Evolutionary conservation across 345 rosid genomes (phyloP), one percentile per base, ranked within the genome.

Genomic region (Citrus australasica): DNA sequence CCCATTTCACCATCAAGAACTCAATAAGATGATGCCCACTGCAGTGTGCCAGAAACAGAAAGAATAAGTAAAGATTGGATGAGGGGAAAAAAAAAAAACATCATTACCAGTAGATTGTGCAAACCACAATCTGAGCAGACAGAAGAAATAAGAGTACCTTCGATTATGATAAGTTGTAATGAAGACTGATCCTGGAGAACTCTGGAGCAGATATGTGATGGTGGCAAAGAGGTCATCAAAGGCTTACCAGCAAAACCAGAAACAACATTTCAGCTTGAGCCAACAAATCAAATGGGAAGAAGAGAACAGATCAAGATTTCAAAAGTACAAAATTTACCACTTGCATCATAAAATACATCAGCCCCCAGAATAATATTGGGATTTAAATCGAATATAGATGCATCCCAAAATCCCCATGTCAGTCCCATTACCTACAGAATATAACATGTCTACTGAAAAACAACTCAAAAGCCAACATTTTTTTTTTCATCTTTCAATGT

Each of bases 11-110:
- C 98, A 95, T 91, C 83, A 93, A 81, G 84, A 95, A 92, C 85
- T 91, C 95, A 64, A 95, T 90, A 60, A 95, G 95, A 89, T 92
- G 95, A 85, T 95, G 98, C 59, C 98, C 97, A 51, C 98, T 93
- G 89, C 79, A 86, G 30, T 79, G 38, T 30, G 75, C 55, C 42
- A 51, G 38, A 16, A 33, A 71, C 13, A 5, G 58, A 32, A 53
- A 82, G 59, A 56, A 38, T 27, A 74, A 63, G 73, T 74, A 55
- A 55, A 28, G 22, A 59, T 51, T 11, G 59, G 33, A 59, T 6
- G 58, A 37, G 4, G 42, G 42, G 40, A 4, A 4, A 6, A 33
- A 25, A 25, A 33, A 66, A 21, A 7, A n/a, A 25, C 1, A 53
- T 10, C 63, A 70, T 28, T 32, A 40, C 30, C 9, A 3, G 51